Percentiles rank a stretch among this genome's conserved stretches.
Conservation (phyloP, 2,329 filamentous ascomycete genomes). For the Conoideocrella luteorostrata region DNA sequence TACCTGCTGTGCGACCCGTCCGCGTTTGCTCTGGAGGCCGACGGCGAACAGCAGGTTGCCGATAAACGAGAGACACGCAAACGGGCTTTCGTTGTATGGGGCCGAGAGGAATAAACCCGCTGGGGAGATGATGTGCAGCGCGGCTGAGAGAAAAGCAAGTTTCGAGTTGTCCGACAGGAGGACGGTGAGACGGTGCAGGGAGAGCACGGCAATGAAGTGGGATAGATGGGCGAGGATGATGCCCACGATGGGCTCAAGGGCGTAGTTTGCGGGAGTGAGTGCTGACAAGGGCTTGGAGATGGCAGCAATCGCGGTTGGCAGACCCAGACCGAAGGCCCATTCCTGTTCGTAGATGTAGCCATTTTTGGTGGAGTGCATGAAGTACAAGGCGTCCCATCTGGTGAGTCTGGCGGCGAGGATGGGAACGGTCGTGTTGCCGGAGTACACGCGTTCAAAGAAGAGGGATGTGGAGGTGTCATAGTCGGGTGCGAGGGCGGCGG, state of each 20-base stretch:
- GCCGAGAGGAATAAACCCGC: slow-evolving; percentile 85
- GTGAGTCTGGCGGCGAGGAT: slow-evolving; percentile 52
- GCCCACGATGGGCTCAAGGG: slow-evolving; percentile 46
- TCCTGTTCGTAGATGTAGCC: slow-evolving; percentile 75
- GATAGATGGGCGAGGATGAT: slow-evolving; percentile 63
- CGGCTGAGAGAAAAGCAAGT: slow-evolving; percentile 62
- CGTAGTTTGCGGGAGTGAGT: slow-evolving; percentile 14
- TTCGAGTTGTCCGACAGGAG: slow-evolving; percentile 44
- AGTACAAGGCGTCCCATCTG: slow-evolving; percentile 80
- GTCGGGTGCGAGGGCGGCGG: slow-evolving; percentile 46
- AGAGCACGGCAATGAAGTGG: slow-evolving; percentile 69
- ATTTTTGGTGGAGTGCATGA: slow-evolving; percentile 52
- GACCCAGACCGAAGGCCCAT: slow-evolving; percentile 65
- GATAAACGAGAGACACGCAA: slow-evolving; percentile 68
- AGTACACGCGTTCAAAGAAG: slow-evolving; percentile 30
- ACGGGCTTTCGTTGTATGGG: slow-evolving; percentile 76
- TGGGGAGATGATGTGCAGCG: slow-evolving; percentile 76
- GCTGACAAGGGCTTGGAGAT: slow-evolving; percentile 20
- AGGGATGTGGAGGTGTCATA: slow-evolving; percentile 73
- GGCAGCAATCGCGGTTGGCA: slow-evolving; percentile 37
- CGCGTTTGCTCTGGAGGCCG: slow-evolving; percentile 23
- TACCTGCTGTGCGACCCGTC: slow-evolving; percentile 31
- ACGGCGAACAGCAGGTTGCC: slow-evolving; percentile 66
- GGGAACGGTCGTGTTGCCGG: slow-evolving; percentile 31
- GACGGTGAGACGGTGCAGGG: slow-evolving; percentile 61